Percentiles rank a stretch among this genome's conserved stretches.
phyloP scores from a whole-genome alignment of 2,329 filamentous ascomycete genomes.

The Lasiodiplodia theobromae region DNA sequence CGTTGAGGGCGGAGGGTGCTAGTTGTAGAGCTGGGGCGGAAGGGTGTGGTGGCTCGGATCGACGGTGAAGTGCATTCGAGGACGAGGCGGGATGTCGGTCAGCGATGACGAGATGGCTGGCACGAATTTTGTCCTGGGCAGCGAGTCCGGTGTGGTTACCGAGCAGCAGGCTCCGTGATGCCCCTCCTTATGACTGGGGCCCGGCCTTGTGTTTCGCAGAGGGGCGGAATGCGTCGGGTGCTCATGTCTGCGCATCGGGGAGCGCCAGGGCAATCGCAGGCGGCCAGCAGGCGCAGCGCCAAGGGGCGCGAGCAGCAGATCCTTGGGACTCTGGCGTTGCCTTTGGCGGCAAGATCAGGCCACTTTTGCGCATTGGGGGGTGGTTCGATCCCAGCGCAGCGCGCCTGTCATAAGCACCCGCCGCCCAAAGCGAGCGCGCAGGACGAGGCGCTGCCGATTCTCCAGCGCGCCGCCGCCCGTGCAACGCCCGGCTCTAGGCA shows the following conservation, averaged over 20 bases:
- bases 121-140: constrained; percentile 27
- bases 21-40: constrained; percentile 29
- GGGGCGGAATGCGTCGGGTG: constrained; percentile 26
- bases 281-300: constrained; percentile 23
- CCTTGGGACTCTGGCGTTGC: constrained; percentile 19
- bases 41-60: constrained; percentile 22
- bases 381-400: constrained; percentile 21
- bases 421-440: constrained; percentile 9
- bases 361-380: constrained; percentile 25
- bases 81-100: constrained; percentile 9
- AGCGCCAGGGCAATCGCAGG: constrained; percentile 23
- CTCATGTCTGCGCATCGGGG: constrained; percentile 21
- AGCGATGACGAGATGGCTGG: constrained; percentile 29
- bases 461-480: constrained; percentile 1
- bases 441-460: constrained; percentile 10
- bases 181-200: constrained; percentile 29
- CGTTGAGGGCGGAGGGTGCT: neutral
- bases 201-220: constrained; percentile 25
- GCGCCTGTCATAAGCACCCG: constrained; percentile 25
- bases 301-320: constrained; percentile 28
- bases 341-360: constrained; percentile 20
- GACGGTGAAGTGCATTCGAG: constrained; percentile 30
- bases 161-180: constrained; percentile 27
- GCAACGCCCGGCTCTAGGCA: neutral
- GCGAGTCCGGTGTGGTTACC: constrained; percentile 24